Conservation (phyloP, 2,329 filamentous ascomycete genomes). For the Penicillium sp. region DNA sequence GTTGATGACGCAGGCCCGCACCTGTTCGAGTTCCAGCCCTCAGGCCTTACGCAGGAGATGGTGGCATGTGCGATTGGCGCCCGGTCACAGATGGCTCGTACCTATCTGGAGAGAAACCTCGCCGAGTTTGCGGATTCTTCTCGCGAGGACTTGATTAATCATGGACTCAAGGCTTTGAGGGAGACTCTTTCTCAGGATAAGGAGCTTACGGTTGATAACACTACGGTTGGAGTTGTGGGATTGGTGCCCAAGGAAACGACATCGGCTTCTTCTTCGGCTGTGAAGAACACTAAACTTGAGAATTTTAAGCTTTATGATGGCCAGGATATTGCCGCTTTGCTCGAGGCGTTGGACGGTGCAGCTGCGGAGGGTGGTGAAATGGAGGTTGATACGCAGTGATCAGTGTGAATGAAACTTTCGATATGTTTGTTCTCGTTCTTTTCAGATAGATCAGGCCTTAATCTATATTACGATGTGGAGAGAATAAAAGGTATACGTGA, state of each 20-base stretch:
- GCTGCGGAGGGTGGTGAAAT: conserved; percentile 47
- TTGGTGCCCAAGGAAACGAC: conserved; percentile 51
- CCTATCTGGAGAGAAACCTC: conserved; percentile 89
- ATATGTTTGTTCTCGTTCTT: not conserved
- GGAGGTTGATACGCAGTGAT: conserved; percentile 53
- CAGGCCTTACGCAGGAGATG: conserved; percentile 96
- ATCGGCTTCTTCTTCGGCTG: conserved; percentile 13
- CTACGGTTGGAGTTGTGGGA: conserved; percentile 82
- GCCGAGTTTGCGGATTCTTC: conserved; percentile 73
- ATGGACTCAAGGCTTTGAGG: conserved; percentile 87
- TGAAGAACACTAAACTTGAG: conserved; percentile 53
- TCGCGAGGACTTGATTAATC: conserved; percentile 82
- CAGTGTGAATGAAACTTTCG: not conserved
- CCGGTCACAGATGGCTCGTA: conserved; percentile 93
- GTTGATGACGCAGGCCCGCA: conserved; percentile 93
- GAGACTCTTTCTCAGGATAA: conserved; percentile 96
- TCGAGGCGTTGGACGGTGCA: conserved; percentile 62
- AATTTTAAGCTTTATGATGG: conserved; percentile 89
- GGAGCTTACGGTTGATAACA: conserved; percentile 96
- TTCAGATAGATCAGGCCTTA: not conserved
- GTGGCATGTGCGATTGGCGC: conserved; percentile 92
- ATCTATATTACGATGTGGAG: not conserved
- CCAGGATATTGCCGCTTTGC: conserved; percentile 76
- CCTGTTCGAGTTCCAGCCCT: conserved; percentile 97
- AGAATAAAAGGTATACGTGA: not conserved